phyloP scores from a whole-genome alignment of 2,329 filamentous ascomycete species.

The Tolypocladium nubicola region DNA sequence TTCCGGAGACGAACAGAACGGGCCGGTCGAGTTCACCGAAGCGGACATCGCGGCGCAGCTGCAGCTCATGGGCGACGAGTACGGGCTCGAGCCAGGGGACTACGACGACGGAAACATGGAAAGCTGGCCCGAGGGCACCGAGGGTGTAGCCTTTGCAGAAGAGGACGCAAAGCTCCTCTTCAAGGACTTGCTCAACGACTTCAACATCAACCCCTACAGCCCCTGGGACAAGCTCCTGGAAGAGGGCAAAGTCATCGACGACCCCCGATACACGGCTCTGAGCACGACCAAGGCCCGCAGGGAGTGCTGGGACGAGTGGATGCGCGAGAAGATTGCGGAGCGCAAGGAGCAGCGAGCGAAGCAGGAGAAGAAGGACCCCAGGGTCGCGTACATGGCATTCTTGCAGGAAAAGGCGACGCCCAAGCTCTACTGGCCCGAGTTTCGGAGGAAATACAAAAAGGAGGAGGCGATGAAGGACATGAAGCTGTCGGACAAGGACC shows the following conservation, averaged over 20 bases:
- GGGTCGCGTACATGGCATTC: slow-evolving; percentile 71
- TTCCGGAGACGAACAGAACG: slow-evolving; percentile 39
- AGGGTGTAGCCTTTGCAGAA: slow-evolving; percentile 59
- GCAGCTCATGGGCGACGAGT: slow-evolving; percentile 79
- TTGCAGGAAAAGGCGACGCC: slow-evolving; percentile 73
- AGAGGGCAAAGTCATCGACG: slow-evolving; percentile 70
- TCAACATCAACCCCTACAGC: slow-evolving; percentile 72
- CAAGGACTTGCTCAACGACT: slow-evolving; percentile 76
- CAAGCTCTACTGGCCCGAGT: slow-evolving; percentile 96
- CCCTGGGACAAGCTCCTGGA: slow-evolving; percentile 88
- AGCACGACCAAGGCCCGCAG: slow-evolving; percentile 70
- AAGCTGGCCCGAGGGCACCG: slow-evolving; percentile 59
- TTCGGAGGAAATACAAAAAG: slow-evolving; percentile 80
- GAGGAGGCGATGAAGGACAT: slow-evolving; percentile 71
- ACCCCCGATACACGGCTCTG: slow-evolving; percentile 77
- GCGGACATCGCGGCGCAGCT: slow-evolving; percentile 92
- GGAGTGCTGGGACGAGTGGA: slow-evolving; percentile 80
- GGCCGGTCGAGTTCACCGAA: slow-evolving; percentile 73
- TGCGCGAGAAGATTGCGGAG: slow-evolving; percentile 60
- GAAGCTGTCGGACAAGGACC: slow-evolving; percentile 61
- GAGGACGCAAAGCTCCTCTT: slow-evolving; percentile 72
- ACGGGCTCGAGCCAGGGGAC: slow-evolving; percentile 66
- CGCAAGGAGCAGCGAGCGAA: slow-evolving; percentile 63
- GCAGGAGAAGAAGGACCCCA: slow-evolving; percentile 73
- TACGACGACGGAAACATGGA: slow-evolving; percentile 56